Evolutionary conservation across 1,284 basidiomycete species (phyloP).

Genomic region (Irpex lacteus): DNA sequence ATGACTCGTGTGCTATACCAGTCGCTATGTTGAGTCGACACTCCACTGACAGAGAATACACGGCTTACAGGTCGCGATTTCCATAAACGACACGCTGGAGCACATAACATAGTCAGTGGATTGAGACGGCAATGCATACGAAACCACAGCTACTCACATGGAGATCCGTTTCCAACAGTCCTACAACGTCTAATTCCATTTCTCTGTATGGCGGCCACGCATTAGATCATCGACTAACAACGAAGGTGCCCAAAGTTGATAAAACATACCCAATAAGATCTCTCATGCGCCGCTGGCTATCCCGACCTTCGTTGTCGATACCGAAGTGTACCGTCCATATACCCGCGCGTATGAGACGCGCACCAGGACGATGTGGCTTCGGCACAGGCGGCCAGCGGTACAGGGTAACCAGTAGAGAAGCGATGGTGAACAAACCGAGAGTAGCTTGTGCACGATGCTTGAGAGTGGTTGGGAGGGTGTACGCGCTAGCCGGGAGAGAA

Average conservation of each 20-base stretch:
- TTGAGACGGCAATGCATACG: background rate
- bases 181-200: constrained; percentile 80
- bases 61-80: constrained; percentile 78
- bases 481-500: constrained; percentile 38
- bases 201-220: constrained; percentile 41
- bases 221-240: background rate
- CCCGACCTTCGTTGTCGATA: constrained; percentile 78
- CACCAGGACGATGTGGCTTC: constrained; percentile 62
- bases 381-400: constrained; percentile 47
- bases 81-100: constrained; percentile 81
- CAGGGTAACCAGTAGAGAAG: constrained; percentile 52
- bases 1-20: constrained; percentile 65
- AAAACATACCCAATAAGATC: constrained; percentile 57
- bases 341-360: constrained; percentile 79
- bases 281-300: constrained; percentile 79
- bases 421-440: constrained; percentile 44
- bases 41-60: background rate
- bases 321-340: constrained; percentile 96
- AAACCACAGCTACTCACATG: constrained; percentile 50
- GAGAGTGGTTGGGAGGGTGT: constrained; percentile 41
- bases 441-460: constrained; percentile 21
- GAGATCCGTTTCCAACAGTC: constrained; percentile 85
- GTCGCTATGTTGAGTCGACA: constrained; percentile 5
- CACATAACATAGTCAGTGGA: constrained; percentile 4
- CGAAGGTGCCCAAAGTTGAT: constrained; percentile 15